These are phyloP conservation scores for Stenogyne calaminthoides DNA, from an alignment of 305 asterid species.

Conservation along the genomic window DNA sequence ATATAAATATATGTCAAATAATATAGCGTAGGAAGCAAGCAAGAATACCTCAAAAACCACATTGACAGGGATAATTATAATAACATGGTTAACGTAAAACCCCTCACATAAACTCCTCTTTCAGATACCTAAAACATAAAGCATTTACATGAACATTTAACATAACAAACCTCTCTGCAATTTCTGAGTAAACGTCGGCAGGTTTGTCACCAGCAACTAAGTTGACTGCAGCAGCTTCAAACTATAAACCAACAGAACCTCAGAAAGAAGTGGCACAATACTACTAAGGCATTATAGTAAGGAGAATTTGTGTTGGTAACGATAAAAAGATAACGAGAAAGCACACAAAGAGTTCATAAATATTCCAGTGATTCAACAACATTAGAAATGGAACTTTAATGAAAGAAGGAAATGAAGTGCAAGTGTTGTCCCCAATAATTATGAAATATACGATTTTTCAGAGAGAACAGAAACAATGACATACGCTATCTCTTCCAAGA, in stretches of 20 bases:
- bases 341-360: not conserved
- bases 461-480: constrained; percentile 34
- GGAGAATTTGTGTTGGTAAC: constrained; percentile 1
- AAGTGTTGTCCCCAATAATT: not conserved
- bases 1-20: not conserved
- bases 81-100: constrained; percentile 4
- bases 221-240: constrained; percentile 95
- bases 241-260: constrained; percentile 48
- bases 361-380: constrained; percentile 12
- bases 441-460: not conserved
- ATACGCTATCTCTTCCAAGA: constrained; percentile 84
- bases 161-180: constrained; percentile 72
- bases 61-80: not conserved
- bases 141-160: constrained; percentile 21
- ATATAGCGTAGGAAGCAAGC: constrained; percentile 7
- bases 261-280: constrained; percentile 23
- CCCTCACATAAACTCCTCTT: not conserved
- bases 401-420: not conserved
- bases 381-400: constrained; percentile 2
- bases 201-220: constrained; percentile 89
- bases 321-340: not conserved
- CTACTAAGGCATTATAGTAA: constrained; percentile 14
- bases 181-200: constrained; percentile 93
- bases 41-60: constrained; percentile 12
- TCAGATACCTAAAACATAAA: not conserved